phyloP scores from a whole-genome alignment of 1,284 basidiomycete genomes.

The Tranzscheliella williamsii region DNA sequence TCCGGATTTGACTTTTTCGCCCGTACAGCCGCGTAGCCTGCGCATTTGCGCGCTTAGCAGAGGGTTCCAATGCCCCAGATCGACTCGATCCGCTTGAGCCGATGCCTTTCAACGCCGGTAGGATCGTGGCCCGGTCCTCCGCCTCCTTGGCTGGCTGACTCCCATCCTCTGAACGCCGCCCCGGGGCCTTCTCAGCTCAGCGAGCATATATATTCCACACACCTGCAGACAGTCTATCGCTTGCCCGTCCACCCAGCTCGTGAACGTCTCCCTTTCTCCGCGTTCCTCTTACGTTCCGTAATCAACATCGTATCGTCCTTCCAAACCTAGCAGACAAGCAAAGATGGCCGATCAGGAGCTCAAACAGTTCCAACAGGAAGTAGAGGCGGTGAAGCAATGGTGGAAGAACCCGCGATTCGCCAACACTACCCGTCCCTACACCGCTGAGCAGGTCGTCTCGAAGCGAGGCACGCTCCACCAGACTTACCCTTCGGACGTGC shows the following conservation, averaged over 20 bases:
- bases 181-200: no score
- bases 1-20: no score
- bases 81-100: not conserved
- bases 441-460: constrained; percentile 86
- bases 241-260: no score
- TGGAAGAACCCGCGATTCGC: constrained; percentile 90
- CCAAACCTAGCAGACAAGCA: not conserved
- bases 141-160: no score
- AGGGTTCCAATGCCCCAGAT: no score
- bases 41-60: no score
- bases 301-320: not conserved
- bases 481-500: constrained; percentile 80
- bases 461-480: constrained; percentile 88
- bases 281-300: not conserved
- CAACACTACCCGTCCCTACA: constrained; percentile 83
- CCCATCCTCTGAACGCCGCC: no score
- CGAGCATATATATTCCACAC: no score
- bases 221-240: no score
- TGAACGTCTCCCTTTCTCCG: not conserved
- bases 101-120: constrained; percentile 1
- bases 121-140: no score
- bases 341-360: constrained; percentile 57
- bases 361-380: constrained; percentile 73
- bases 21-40: no score
- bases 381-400: constrained; percentile 83